A percentile compares a stretch with the other conserved stretches of the same genome.
phyloP scores from a whole-genome alignment of 805 yeast species.

The Lachancea fermentati region DNA sequence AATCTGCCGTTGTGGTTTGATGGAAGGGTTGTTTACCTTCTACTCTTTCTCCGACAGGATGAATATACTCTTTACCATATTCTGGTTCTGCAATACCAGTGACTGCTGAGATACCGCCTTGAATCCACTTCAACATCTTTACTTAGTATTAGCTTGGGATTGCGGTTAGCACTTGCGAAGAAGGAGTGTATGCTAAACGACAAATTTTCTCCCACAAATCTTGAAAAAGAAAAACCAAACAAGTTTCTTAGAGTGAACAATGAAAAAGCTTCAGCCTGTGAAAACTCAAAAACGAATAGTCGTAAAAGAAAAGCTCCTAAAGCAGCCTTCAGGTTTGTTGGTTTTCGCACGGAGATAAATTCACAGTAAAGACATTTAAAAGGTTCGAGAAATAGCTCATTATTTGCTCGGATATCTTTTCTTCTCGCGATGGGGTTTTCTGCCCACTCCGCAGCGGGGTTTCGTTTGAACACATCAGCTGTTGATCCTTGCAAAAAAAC shows the following conservation, averaged over 20 bases:
- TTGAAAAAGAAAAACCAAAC: not conserved
- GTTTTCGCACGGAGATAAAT: too few relatives aligned
- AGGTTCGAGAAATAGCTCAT: too few relatives aligned
- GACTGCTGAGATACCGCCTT: constrained; percentile 83
- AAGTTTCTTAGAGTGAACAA: not conserved
- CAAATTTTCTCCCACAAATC: not conserved
- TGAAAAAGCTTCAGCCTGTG: too few relatives aligned
- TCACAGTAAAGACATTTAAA: too few relatives aligned
- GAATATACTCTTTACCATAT: constrained; percentile 89
- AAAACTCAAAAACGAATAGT: too few relatives aligned
- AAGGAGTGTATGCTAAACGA: not conserved
- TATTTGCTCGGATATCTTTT: too few relatives aligned
- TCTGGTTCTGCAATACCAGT: constrained; percentile 98
- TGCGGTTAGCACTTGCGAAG: not conserved
- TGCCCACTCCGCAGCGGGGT: not conserved
- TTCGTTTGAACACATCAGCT: not conserved
- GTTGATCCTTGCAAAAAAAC: too few relatives aligned
- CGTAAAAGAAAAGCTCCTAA: too few relatives aligned
- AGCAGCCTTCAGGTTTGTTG: too few relatives aligned
- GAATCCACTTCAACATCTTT: constrained; percentile 73
- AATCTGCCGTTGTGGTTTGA: constrained; percentile 58
- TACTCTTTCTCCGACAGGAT: constrained; percentile 65
- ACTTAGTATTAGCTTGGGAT: constrained; percentile 1
- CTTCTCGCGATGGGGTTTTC: too few relatives aligned
- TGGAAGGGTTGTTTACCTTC: constrained; percentile 53